Evolutionary conservation across 768 basidiomycete species (phyloP).

Genomic region (Omphalotus guepiniiformis): DNA sequence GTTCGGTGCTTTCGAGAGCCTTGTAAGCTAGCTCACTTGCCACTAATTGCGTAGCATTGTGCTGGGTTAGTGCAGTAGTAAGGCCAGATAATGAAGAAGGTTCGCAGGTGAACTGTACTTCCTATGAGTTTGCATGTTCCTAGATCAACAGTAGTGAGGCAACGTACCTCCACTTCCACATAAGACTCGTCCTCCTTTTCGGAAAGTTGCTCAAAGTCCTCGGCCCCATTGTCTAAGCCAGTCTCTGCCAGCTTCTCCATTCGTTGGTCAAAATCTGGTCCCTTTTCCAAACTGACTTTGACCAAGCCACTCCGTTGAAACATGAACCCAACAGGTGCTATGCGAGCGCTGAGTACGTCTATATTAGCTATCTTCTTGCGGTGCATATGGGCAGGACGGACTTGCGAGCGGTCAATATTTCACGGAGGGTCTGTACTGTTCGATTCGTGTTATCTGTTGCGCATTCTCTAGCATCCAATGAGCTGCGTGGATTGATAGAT

Average conservation of each 20-base stretch:
- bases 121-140: too few species aligned
- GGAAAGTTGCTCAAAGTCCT: slow-evolving; percentile 46
- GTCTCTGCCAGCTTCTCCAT: slow-evolving; percentile 35
- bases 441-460: slow-evolving; percentile 62
- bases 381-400: slow-evolving; percentile 21
- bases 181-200: slow-evolving; percentile 26
- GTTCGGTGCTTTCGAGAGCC: slow-evolving; percentile 38
- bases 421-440: slow-evolving; percentile 53
- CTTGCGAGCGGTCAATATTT: slow-evolving; percentile 46
- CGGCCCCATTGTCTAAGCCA: slow-evolving; percentile 36
- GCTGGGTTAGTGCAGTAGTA: slow-evolving; percentile 29
- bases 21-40: slow-evolving; percentile 51
- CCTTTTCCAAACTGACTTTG: slow-evolving; percentile 33
- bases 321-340: slow-evolving; percentile 63
- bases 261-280: slow-evolving; percentile 23
- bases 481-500: background rate
- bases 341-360: slow-evolving; percentile 43
- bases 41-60: slow-evolving; percentile 28
- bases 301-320: slow-evolving; percentile 55
- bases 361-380: background rate
- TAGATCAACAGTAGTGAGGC: too few species aligned
- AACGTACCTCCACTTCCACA: slow-evolving; percentile 31
- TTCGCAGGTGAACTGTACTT: slow-evolving; percentile 40
- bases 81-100: slow-evolving; percentile 35
- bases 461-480: slow-evolving; percentile 42